These are phyloP conservation scores for Dothiorella sarmentorum DNA, from an alignment of 2,329 filamentous ascomycete genomes.

Conservation along the genomic window DNA sequence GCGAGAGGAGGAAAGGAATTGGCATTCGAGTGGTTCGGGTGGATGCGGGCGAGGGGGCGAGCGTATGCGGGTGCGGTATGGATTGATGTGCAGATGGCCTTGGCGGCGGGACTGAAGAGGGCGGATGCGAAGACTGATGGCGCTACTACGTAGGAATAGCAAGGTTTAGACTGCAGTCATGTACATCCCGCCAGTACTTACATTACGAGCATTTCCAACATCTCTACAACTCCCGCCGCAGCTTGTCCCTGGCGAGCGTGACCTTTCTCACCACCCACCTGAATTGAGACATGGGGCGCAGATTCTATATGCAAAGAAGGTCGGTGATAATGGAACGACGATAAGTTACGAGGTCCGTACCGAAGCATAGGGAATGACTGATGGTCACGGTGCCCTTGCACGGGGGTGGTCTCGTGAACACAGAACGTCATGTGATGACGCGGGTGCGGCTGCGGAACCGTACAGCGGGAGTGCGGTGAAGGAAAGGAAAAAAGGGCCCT, in stretches of 20 bases:
- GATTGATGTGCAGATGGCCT: background rate
- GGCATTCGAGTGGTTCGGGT: background rate
- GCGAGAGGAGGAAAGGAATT: background rate
- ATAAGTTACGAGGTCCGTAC: too few relatives aligned
- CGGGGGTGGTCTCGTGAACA: background rate
- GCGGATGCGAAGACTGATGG: background rate
- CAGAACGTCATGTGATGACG: slow-evolving; percentile 2
- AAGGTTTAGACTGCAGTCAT: background rate
- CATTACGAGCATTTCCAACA: too few relatives aligned
- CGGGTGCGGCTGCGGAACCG: background rate
- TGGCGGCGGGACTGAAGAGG: background rate
- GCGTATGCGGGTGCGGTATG: background rate
- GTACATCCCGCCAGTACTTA: background rate
- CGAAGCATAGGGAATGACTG: background rate
- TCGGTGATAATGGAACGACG: background rate
- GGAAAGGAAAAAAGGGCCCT: background rate
- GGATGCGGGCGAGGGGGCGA: background rate
- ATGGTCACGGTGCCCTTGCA: background rate
- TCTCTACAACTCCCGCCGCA: too few relatives aligned
- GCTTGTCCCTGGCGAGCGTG: background rate
- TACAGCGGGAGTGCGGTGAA: background rate
- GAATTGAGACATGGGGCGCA: background rate
- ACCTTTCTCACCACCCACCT: background rate
- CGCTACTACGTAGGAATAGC: background rate
- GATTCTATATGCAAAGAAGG: background rate